Evolutionary conservation across 805 yeast species (phyloP).

Genomic region (Saturnispora halmiae): DNA sequence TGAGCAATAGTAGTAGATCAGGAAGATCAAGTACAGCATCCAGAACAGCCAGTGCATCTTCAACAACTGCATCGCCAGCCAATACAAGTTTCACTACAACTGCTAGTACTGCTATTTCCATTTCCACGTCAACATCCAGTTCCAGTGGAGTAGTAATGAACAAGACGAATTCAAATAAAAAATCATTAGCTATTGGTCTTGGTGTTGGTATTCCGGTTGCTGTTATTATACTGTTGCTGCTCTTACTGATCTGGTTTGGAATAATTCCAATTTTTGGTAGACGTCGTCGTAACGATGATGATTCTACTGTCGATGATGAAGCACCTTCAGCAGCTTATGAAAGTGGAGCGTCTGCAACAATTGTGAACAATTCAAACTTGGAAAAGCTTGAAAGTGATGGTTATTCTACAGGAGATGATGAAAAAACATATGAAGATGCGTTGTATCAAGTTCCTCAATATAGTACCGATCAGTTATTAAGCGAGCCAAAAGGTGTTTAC

Average conservation of each 20-base stretch:
- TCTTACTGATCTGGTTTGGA: slow-evolving; percentile 51
- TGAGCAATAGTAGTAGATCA: not conserved
- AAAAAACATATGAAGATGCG: slow-evolving; percentile 3
- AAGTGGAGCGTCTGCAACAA: not conserved
- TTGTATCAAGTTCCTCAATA: slow-evolving; percentile 20
- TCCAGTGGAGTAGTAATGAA: slow-evolving; percentile 25
- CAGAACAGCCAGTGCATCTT: slow-evolving; percentile 14
- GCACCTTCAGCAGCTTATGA: slow-evolving; percentile 17
- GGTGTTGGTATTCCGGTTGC: slow-evolving; percentile 78
- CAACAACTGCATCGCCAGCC: no score
- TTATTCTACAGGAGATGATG: slow-evolving; percentile 37
- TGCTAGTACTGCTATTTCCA: slow-evolving; percentile 24
- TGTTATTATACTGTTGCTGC: slow-evolving; percentile 36
- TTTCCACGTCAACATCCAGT: slow-evolving; percentile 20
- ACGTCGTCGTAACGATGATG: slow-evolving; percentile 34
- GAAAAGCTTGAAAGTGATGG: slow-evolving; percentile 38
- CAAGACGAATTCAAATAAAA: slow-evolving; percentile 19
- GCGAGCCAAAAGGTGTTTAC: slow-evolving; percentile 26
- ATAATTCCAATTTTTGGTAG: slow-evolving; percentile 4
- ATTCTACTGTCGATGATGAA: slow-evolving; percentile 26
- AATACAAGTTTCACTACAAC: slow-evolving; percentile 25
- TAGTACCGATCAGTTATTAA: slow-evolving; percentile 31
- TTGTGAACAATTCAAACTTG: slow-evolving; percentile 30
- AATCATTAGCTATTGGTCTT: slow-evolving; percentile 73
- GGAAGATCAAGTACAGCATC: slow-evolving; percentile 13